phyloP scores from a whole-genome alignment of 2,329 filamentous ascomycete genomes.

The Cyphellophora attinorum region DNA sequence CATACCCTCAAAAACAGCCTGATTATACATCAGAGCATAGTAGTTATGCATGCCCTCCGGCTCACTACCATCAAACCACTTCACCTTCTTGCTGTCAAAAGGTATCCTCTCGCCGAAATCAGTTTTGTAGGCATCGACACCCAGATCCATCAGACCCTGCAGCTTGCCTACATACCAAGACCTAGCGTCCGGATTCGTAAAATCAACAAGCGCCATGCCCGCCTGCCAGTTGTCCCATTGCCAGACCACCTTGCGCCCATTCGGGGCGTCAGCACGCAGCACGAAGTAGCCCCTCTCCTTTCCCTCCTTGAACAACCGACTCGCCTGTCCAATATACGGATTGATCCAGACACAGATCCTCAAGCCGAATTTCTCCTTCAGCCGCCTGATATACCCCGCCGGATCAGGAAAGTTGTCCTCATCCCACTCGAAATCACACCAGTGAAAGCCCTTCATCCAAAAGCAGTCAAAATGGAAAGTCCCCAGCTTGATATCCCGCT shows the following conservation, averaged over 20 bases:
- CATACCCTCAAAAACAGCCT: conserved; percentile 54
- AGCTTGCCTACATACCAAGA: conserved; percentile 57
- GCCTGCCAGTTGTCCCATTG: conserved; percentile 73
- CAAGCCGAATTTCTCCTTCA: conserved; percentile 55
- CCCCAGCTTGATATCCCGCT: conserved; percentile 55
- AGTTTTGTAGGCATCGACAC: conserved; percentile 65
- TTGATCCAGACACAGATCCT: conserved; percentile 72
- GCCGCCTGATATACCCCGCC: conserved; percentile 50
- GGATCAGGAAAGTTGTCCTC: conserved; percentile 60
- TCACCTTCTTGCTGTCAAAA: conserved; percentile 44
- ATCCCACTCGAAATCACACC: conserved; percentile 68
- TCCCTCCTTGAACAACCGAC: conserved; percentile 53
- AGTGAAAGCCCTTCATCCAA: conserved; percentile 67
- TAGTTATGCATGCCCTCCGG: conserved; percentile 65
- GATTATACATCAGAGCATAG: conserved; percentile 66
- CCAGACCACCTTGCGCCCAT: conserved; percentile 54
- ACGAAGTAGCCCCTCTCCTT: conserved; percentile 58
- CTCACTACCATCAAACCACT: conserved; percentile 54
- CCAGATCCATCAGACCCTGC: conserved; percentile 55
- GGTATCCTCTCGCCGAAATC: conserved; percentile 69
- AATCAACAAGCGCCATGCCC: conserved; percentile 65
- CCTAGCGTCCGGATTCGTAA: conserved; percentile 61
- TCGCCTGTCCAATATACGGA: conserved; percentile 62
- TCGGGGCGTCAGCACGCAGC: conserved; percentile 59
- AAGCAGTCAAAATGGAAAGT: conserved; percentile 72